Evolutionary conservation across 2,329 filamentous ascomycete species (phyloP), one percentile per base, ranked within the genome.

Genomic region (Elsinoe arachidis): DNA sequence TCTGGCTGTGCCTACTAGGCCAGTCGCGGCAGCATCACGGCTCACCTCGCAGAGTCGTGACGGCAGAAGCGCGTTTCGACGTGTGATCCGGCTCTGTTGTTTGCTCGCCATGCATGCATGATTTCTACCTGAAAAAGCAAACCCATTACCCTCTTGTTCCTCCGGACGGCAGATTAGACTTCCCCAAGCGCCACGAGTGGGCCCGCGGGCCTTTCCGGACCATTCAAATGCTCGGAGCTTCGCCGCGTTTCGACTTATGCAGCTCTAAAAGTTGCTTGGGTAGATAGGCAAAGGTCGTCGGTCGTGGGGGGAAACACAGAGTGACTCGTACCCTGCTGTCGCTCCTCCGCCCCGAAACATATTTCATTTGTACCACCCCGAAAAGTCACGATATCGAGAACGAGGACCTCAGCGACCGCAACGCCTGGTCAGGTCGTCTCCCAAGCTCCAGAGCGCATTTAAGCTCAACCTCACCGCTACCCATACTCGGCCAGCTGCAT

Each of bases 161-260:
- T 46, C 26, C 19, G 21, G 6, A 46, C 41, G 41, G 41, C 17
- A 11, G n/a, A 12, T 23, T 23, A 39, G 34, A 11, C 26, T 19
- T 53, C 14, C 12, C 21, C 15, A 53, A 53, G 49, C 33, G 35
- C 33, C 49, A 23, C 49, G 17, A 35, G 34, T 38, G 34, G 34
- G 14, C 4, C 12, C 2, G 49, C 33, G 33, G 49, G 49, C 33
- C 49, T 5, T 38, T 2, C 33, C 49, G 49, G 21, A 26, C 34
- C 49, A 53, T 26, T 39, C 15, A 26, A 39, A 11, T 19, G 33
- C 49, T 53, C 14, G n/a, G 19, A 21, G 14, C 38, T 41, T 41
- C 11, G 38, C 26, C 46, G 46, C 46, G 46, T 51, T 53, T 53
- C 49, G 49, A 53, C 49, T 39, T 51, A 15, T 51, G 46, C 46